Base-by-base conservation (phyloP, 2,329 filamentous ascomycete species). In the Leptoxyphium fumago region DNA sequence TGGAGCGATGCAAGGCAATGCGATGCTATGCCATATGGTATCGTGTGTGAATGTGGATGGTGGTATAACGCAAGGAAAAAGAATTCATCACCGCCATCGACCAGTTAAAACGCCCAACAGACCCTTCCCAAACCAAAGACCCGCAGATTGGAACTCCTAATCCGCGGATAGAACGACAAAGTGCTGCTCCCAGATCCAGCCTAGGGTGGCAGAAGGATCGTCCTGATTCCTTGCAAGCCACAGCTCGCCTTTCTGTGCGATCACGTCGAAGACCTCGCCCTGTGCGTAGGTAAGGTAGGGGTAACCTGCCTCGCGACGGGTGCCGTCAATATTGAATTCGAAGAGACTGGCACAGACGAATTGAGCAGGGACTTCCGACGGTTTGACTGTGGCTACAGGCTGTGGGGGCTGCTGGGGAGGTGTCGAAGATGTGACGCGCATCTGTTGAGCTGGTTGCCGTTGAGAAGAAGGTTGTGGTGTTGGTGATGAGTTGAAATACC, bases 131-230 rank as follows among this genome's bases (percentile, higher is more conserved):
- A 36, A 36, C 32, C 32, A 13, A 36, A 36, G 32, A 36, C 32
- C 15, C 13, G 15, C 15, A 36, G 32, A 36, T 15, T 36, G 32
- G 15, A 36, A 36, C 15, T 36, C 32, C 32, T 36, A 36, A 36
- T 36, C 32, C 13, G 32, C 32, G 9, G 32, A 36, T 13, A 60
- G 47, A 36, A 60, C 53, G 45, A 61, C 60, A 70, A 98, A 98
- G 67, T 98, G 91, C 64, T 95, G 95, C 56, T 88, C 94, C 91
- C 91, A 98, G 56, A 98, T 94, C 91, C 91, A 98, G 42, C 91
- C 91, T 29, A 96, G 80, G 51, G 79, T 74, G 51, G 82, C 75
- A 10, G 70, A 72, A 1, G 78, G 69, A 62, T 98, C 91, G 58
- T 98, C 91, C 65, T 98, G 91, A 60, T 98, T 98, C 63, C 86